Percentiles rank a stretch among this genome's conserved stretches.
Conservation (phyloP, 768 basidiomycete genomes). For the Leucocoprinus birnbaumii region DNA sequence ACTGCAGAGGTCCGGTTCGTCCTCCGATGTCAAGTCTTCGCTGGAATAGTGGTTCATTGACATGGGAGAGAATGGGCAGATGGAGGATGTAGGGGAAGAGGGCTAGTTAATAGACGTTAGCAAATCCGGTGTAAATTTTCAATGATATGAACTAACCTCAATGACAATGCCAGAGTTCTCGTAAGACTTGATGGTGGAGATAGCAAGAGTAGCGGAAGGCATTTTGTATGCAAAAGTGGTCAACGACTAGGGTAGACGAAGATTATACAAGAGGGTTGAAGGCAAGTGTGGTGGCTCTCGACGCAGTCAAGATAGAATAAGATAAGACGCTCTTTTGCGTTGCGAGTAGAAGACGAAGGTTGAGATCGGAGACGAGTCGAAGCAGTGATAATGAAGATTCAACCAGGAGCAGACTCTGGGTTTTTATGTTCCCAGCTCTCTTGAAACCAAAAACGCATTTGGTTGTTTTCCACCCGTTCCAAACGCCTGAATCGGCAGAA, state of each 20-base stretch:
- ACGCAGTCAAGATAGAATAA: background rate
- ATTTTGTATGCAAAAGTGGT: background rate
- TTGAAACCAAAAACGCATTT: background rate
- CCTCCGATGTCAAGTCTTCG: slow-evolving; percentile 7
- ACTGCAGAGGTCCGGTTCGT: slow-evolving; percentile 7
- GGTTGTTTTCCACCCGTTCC: background rate
- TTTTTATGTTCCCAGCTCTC: background rate
- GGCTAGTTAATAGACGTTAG: background rate
- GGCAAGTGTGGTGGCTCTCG: background rate
- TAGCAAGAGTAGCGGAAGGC: background rate
- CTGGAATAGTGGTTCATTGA: background rate
- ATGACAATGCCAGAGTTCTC: background rate
- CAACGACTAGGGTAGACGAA: no score
- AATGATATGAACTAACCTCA: background rate
- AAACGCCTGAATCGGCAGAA: background rate
- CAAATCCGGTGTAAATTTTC: background rate
- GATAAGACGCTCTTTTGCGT: background rate
- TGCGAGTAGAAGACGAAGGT: background rate
- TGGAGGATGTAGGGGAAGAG: slow-evolving; percentile 5
- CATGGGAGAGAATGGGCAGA: background rate
- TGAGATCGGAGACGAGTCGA: background rate
- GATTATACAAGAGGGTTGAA: background rate
- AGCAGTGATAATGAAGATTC: background rate
- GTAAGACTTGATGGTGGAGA: background rate
- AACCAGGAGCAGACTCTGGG: background rate